Evolutionary conservation across 2,329 filamentous ascomycete genomes (phyloP).

Genomic region (Aspergillus alliaceus): DNA sequence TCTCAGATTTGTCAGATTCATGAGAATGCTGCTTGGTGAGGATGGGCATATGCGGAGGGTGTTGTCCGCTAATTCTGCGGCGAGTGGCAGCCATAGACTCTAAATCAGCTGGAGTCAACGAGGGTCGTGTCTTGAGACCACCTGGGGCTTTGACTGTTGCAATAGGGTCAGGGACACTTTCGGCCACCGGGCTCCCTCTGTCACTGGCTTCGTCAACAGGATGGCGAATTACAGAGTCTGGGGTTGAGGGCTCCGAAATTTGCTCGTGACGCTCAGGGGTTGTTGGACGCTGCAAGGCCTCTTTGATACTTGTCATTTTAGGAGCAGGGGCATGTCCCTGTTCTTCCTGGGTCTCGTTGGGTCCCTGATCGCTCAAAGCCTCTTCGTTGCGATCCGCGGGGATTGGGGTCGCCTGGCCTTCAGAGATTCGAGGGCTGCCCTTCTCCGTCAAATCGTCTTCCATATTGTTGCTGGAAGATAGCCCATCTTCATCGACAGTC

Average conservation of each 20-base stretch:
- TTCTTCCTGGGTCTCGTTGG: slow-evolving; percentile 12
- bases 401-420: slow-evolving; percentile 34
- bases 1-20: slow-evolving; percentile 17
- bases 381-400: slow-evolving; percentile 28
- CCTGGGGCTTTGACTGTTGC: slow-evolving; percentile 89
- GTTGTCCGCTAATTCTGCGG: slow-evolving; percentile 77
- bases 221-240: slow-evolving; percentile 87
- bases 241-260: slow-evolving; percentile 66
- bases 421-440: slow-evolving; percentile 30
- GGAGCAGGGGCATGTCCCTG: slow-evolving; percentile 32
- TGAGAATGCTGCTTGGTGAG: slow-evolving; percentile 25
- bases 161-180: slow-evolving; percentile 74
- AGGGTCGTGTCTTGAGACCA: slow-evolving; percentile 84
- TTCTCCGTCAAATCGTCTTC: slow-evolving; percentile 25
- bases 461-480: slow-evolving; percentile 52
- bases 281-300: slow-evolving; percentile 41
- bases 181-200: slow-evolving; percentile 39
- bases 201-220: slow-evolving; percentile 54
- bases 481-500: slow-evolving; percentile 55
- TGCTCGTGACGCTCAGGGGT: slow-evolving; percentile 58
- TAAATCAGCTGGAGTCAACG: slow-evolving; percentile 81
- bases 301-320: slow-evolving; percentile 36
- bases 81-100: slow-evolving; percentile 82
- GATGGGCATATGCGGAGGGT: slow-evolving; percentile 40
- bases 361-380: slow-evolving; percentile 36